Percentiles rank a stretch among this genome's conserved stretches.
Evolutionary conservation across 352 stramenopile species (phyloP).

Genomic region (Pythium phragmitis): DNA sequence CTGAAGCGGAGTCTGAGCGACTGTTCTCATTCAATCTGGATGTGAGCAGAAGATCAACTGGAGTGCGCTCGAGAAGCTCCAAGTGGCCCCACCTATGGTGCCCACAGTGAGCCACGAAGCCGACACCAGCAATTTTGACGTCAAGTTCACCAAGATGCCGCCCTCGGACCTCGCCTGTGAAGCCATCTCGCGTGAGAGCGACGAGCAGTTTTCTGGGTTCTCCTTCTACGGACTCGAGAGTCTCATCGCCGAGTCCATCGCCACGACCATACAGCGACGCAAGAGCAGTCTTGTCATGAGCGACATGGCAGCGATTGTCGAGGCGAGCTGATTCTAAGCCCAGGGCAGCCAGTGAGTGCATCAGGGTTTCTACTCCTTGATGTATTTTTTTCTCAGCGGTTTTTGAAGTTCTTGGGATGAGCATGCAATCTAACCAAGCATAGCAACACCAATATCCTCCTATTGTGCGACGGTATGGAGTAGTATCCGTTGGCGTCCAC

Average conservation of each 20-base stretch:
- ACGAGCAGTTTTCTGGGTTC: constrained; percentile 71
- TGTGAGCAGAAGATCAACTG: constrained; percentile 83
- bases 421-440: background rate
- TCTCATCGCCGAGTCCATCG: constrained; percentile 28
- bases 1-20: background rate
- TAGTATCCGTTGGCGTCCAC: background rate
- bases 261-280: constrained; percentile 20
- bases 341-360: background rate
- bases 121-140: constrained; percentile 95
- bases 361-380: background rate
- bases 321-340: background rate
- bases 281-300: constrained; percentile 21
- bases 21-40: background rate
- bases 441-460: no score
- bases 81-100: constrained; percentile 88
- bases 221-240: constrained; percentile 64
- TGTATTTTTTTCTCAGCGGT: background rate
- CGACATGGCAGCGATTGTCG: constrained; percentile 17
- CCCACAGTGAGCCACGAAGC: constrained; percentile 86
- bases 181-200: constrained; percentile 36
- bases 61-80: constrained; percentile 89
- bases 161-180: constrained; percentile 64
- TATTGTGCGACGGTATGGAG: background rate
- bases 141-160: constrained; percentile 86
- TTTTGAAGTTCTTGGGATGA: background rate